Evolutionary conservation across 2,329 filamentous ascomycete genomes (phyloP).

Genomic region (Fusarium subtropicale): DNA sequence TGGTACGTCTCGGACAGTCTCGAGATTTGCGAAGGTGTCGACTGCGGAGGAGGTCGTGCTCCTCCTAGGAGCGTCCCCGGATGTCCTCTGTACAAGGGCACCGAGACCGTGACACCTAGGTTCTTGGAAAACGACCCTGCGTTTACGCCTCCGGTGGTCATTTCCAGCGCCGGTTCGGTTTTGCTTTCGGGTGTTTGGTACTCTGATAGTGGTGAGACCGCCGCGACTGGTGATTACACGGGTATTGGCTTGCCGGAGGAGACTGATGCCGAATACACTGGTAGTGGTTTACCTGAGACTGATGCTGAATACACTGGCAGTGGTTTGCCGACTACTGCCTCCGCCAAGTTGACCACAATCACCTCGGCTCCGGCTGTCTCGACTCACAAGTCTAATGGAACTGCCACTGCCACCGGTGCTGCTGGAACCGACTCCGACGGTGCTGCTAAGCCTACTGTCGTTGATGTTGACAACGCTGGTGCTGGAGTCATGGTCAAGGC

Average conservation of each 20-base stretch:
- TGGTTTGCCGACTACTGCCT: background rate
- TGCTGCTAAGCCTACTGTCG: background rate
- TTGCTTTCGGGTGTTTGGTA: background rate
- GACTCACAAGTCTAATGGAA: background rate
- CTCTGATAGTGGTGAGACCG: background rate
- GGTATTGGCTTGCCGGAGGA: background rate
- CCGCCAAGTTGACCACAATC: background rate
- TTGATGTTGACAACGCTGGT: background rate
- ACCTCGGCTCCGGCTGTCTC: background rate
- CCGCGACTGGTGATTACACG: background rate
- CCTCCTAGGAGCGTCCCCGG: slow-evolving; percentile 3
- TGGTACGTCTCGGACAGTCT: slow-evolving; percentile 2
- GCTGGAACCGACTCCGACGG: background rate
- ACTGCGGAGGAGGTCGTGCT: slow-evolving; percentile 9
- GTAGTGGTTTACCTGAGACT: background rate
- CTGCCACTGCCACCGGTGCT: background rate
- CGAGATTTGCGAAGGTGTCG: slow-evolving; percentile 8
- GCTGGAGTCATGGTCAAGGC: slow-evolving; percentile 1
- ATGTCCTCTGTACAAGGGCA: slow-evolving; percentile 8
- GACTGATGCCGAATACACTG: background rate
- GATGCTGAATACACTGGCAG: background rate
- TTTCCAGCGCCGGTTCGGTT: background rate
- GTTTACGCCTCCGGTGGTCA: background rate
- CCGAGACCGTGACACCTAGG: slow-evolving; percentile 1
- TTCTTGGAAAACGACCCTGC: slow-evolving; percentile 1